phyloP scores from a whole-genome alignment of 2,329 filamentous ascomycete species.

The Colletotrichum destructivum region DNA sequence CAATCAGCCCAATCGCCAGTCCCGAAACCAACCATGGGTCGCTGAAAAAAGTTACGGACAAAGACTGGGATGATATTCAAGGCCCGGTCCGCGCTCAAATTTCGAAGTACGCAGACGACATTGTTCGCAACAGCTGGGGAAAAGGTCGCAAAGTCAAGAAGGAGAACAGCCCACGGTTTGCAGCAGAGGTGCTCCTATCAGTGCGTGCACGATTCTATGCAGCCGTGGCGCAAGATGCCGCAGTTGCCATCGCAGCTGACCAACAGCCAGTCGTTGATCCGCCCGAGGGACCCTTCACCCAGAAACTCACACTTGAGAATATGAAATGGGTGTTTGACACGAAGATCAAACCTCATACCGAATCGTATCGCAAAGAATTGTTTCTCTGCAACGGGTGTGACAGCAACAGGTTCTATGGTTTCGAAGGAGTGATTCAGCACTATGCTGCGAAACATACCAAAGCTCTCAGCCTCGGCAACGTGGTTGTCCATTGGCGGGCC shows the following conservation, averaged over 20 bases:
- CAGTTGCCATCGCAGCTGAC: constrained; percentile 62
- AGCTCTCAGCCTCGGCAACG: constrained; percentile 77
- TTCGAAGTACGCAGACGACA: constrained; percentile 77
- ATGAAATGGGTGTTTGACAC: constrained; percentile 90
- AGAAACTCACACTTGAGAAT: constrained; percentile 82
- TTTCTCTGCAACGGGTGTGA: constrained; percentile 83
- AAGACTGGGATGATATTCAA: constrained; percentile 80
- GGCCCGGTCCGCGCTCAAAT: constrained; percentile 77
- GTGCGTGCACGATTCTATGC: constrained; percentile 78
- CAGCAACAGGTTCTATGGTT: constrained; percentile 78
- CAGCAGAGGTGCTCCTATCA: constrained; percentile 78
- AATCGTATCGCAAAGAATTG: constrained; percentile 77
- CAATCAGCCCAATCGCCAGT: constrained; percentile 51
- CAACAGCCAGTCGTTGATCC: constrained; percentile 63
- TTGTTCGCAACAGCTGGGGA: constrained; percentile 77
- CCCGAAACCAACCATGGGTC: constrained; percentile 49
- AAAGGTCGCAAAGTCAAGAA: constrained; percentile 74
- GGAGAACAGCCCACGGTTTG: constrained; percentile 77
- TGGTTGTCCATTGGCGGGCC: constrained; percentile 84
- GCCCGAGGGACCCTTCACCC: constrained; percentile 67
- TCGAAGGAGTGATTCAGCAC: constrained; percentile 86
- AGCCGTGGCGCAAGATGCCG: constrained; percentile 68
- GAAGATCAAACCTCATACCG: constrained; percentile 80
- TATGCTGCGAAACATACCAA: constrained; percentile 86
- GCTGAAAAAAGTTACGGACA: constrained; percentile 71